Base-by-base conservation (phyloP, 2,329 filamentous ascomycete species). In the Pyrenochaeta sp. region DNA sequence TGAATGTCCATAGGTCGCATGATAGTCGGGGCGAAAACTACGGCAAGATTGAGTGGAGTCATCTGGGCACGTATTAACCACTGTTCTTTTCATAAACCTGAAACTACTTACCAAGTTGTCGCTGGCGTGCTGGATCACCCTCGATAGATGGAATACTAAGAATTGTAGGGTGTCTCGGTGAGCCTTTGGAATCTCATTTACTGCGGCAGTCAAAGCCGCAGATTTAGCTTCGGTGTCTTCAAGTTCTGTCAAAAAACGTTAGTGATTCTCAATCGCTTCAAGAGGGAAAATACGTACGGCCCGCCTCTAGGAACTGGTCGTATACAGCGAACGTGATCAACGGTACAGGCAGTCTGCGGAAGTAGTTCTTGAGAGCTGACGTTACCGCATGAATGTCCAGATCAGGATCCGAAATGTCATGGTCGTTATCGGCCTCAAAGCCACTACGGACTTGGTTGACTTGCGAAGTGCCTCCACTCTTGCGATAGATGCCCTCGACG, bases 21-120 rank as follows among this genome's bases (percentile, higher is more conserved):
- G 68, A 99, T 96, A 0, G 95, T 99, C 7, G 95, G 95, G 8
- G 95, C 95, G 75, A 99, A 99, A 37, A 99, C 95, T 42, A 99
- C 95, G 3, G 95, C 93, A 60, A 98, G 81, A 74, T 99, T 99
- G 79, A 96, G 91, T 55, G 94, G 91, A 25, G 92, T 97, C 95
- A 99, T 99, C 88, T 91, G 37, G 8, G 7, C 8, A 28, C 1
- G 25, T 39, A 42, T 77, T 57, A 76, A 68, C 43, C 27, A 46
- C 44, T 5, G 27, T 28, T 8, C 0, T 24, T 45, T 8, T 42
- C 1, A 9, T 51, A 9, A 10, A 1, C 10, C 13, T 37, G 52
- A n/a, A n/a, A 15, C n/a, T 39, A 80, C 88, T 68, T 83, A 91
- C 90, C 77, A 97, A 78, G 73, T 98, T 98, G 75, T 96, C 91